Conservation (phyloP, 768 basidiomycete genomes). For the Psilocybe cubensis region DNA sequence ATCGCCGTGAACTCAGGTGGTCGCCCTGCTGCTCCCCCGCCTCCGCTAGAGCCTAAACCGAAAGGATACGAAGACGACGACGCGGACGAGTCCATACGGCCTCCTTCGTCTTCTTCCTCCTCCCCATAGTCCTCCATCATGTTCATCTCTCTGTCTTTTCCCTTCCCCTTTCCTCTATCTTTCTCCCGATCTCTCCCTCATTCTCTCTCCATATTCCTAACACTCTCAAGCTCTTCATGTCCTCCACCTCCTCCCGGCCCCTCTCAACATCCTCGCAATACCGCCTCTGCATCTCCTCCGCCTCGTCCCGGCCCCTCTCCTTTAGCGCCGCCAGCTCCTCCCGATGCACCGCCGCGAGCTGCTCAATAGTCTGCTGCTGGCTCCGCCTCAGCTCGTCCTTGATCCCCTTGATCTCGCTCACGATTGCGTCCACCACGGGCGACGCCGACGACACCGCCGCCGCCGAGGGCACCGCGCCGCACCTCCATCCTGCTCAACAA, state of each 20-base stretch:
- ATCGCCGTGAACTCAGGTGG: too few species aligned
- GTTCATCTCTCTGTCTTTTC: not conserved
- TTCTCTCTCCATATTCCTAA: slow-evolving; percentile 7
- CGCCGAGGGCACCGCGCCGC: not conserved
- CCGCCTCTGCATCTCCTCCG: slow-evolving; percentile 10
- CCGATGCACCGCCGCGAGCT: slow-evolving; percentile 11
- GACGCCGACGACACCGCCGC: not conserved
- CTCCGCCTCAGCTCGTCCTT: slow-evolving; percentile 19
- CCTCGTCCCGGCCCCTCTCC: slow-evolving; percentile 8
- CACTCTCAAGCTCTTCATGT: not conserved
- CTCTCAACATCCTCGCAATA: too few species aligned
- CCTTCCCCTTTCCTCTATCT: slow-evolving; percentile 4
- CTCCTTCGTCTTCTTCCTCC: slow-evolving; percentile 7
- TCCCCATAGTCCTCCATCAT: slow-evolving; percentile 10
- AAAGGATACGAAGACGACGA: too few species aligned
- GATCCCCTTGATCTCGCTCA: slow-evolving; percentile 20
- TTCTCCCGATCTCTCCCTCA: slow-evolving; percentile 2
- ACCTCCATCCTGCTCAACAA: not conserved
- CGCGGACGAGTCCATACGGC: too few species aligned
- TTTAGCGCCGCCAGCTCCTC: slow-evolving; percentile 11
- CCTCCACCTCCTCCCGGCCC: too few species aligned
- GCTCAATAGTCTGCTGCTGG: slow-evolving; percentile 9
- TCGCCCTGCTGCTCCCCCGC: too few species aligned
- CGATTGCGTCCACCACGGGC: slow-evolving; percentile 13
- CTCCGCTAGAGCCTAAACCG: too few species aligned